phyloP scores from a whole-genome alignment of 495 filamentous ascomycete species.

The Podospora pseudoanserina region DNA sequence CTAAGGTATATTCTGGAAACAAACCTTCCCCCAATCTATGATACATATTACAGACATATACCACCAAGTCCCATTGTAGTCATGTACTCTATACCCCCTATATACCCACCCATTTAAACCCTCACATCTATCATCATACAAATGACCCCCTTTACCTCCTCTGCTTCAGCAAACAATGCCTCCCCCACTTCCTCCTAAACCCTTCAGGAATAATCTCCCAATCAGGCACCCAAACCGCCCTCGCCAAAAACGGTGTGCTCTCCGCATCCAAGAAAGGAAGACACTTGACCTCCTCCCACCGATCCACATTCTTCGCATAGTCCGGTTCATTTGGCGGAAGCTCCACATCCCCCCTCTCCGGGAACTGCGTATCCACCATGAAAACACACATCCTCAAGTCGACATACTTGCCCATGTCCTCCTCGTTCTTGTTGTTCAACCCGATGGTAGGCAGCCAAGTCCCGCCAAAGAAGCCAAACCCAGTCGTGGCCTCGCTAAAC shows the following conservation, averaged over 20 bases:
- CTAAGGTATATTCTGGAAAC: not conserved
- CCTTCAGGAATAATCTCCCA: slow-evolving; percentile 62
- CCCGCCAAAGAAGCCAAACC: slow-evolving; percentile 64
- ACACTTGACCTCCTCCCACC: slow-evolving; percentile 75
- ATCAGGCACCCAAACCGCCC: slow-evolving; percentile 82
- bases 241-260: slow-evolving; percentile 66
- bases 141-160: slow-evolving; percentile 28
- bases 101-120: not conserved
- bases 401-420: slow-evolving; percentile 84
- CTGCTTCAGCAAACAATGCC: slow-evolving; percentile 73
- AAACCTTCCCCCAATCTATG: not conserved
- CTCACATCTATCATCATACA: not conserved
- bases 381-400: slow-evolving; percentile 73
- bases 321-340: slow-evolving; percentile 64
- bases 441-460: slow-evolving; percentile 77
- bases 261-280: slow-evolving; percentile 75
- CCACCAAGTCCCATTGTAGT: not conserved
- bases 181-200: slow-evolving; percentile 71
- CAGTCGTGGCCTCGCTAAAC: slow-evolving; percentile 66
- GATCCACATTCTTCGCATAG: slow-evolving; percentile 61
- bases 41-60: not conserved
- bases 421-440: slow-evolving; percentile 89
- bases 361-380: slow-evolving; percentile 83
- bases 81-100: not conserved
- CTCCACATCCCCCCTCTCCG: slow-evolving; percentile 35